Conservation (phyloP, 2,329 filamentous ascomycete species). For the Colletotrichum theobromicola region DNA sequence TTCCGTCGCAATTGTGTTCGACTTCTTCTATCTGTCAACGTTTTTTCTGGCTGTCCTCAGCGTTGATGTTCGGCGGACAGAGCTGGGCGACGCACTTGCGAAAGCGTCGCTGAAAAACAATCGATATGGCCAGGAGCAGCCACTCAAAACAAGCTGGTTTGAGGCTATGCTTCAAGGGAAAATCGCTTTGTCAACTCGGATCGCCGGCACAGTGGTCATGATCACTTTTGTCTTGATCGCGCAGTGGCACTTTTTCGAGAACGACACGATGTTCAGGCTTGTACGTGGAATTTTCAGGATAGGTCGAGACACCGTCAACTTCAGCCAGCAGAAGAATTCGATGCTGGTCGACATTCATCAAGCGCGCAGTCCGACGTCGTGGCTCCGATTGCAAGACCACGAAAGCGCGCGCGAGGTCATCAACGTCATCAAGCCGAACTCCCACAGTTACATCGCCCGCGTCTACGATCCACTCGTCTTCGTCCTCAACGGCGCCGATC, state of each 20-base stretch:
- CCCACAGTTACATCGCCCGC: conserved; percentile 73
- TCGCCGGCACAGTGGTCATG: conserved; percentile 77
- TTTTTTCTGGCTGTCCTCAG: conserved; percentile 83
- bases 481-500: conserved; percentile 71
- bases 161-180: conserved; percentile 68
- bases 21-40: conserved; percentile 79
- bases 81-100: conserved; percentile 74
- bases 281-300: conserved; percentile 37
- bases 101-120: conserved; percentile 54
- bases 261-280: conserved; percentile 48
- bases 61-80: conserved; percentile 77
- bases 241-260: conserved; percentile 80
- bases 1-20: conserved; percentile 75
- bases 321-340: conserved; percentile 30
- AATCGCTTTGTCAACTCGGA: conserved; percentile 71
- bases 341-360: conserved; percentile 70
- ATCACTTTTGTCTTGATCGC: conserved; percentile 74
- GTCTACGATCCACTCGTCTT: conserved; percentile 79
- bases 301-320: conserved; percentile 31
- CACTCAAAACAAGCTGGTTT: conserved; percentile 55
- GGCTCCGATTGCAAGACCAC: conserved; percentile 79
- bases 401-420: conserved; percentile 80
- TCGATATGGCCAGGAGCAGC: conserved; percentile 32
- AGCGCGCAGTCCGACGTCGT: conserved; percentile 76
- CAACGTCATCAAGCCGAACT: conserved; percentile 73